A percentile compares a stretch with the other conserved stretches of the same genome.
phyloP scores from a whole-genome alignment of 139 green algal genomes.

The Mychonastes homosphaera region DNA sequence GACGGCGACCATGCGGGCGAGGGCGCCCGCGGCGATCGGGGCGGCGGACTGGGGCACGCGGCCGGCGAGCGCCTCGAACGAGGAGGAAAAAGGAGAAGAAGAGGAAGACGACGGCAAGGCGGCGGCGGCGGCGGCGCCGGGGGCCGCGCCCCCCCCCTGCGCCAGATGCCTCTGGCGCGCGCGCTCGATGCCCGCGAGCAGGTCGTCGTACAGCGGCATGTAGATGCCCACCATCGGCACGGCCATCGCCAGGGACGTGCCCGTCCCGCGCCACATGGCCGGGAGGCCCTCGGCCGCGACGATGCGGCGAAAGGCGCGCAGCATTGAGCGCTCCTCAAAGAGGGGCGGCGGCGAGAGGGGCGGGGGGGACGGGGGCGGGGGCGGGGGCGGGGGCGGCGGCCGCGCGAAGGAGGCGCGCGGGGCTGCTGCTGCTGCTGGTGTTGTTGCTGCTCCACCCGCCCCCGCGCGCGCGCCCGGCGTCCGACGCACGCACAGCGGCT shows the following conservation, averaged over 20 bases:
- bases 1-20: slow-evolving; percentile 53
- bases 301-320: neutral
- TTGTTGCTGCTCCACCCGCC: too few species aligned
- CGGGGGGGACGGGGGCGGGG: neutral
- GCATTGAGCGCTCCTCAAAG: neutral
- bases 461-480: too few species aligned
- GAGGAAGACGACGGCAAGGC: too few species aligned
- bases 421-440: too few species aligned
- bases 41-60: slow-evolving; percentile 16
- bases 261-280: slow-evolving; percentile 64
- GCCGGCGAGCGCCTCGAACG: too few species aligned
- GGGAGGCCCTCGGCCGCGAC: slow-evolving; percentile 66
- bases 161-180: too few species aligned
- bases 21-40: slow-evolving; percentile 54
- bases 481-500: neutral
- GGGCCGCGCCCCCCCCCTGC: too few species aligned
- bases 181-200: slow-evolving; percentile 30
- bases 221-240: slow-evolving; percentile 90
- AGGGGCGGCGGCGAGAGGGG: slow-evolving; percentile 5
- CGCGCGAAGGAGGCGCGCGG: too few species aligned
- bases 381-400: too few species aligned
- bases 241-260: slow-evolving; percentile 57
- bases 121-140: too few species aligned
- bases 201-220: slow-evolving; percentile 84
- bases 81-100: too few species aligned